Conservation (phyloP, 2,329 filamentous ascomycete species). For the Aspergillus ruber region DNA sequence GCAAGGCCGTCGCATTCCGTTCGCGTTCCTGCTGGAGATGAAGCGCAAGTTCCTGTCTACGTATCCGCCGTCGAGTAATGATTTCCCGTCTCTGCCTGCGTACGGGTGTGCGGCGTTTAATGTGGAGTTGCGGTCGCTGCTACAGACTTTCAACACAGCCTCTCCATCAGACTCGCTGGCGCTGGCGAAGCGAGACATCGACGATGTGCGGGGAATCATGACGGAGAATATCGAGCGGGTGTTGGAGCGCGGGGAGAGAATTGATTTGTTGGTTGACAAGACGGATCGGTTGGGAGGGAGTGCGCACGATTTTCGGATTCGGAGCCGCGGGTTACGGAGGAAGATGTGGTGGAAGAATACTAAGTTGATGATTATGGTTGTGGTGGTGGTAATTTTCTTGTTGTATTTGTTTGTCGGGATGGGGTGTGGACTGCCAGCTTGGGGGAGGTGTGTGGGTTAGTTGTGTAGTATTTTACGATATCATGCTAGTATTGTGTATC, state of each 20-base stretch:
- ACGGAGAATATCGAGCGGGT: conserved; percentile 89
- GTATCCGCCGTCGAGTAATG: conserved; percentile 59
- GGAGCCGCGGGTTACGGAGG: conserved; percentile 77
- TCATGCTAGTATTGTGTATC: neutral
- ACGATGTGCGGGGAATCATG: conserved; percentile 89
- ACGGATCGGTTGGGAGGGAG: conserved; percentile 85
- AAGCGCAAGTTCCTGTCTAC: conserved; percentile 76
- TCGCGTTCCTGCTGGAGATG: conserved; percentile 85
- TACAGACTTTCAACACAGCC: conserved; percentile 79
- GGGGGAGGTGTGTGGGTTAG: conserved; percentile 37
- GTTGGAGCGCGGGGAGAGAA: conserved; percentile 82
- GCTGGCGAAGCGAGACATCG: conserved; percentile 82
- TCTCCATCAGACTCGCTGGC: conserved; percentile 72
- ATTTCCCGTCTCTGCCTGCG: conserved; percentile 72
- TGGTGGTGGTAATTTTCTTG: conserved; percentile 61
- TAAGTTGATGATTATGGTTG: conserved; percentile 82
- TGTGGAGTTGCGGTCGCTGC: conserved; percentile 64
- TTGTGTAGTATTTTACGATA: neutral
- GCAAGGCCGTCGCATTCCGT: conserved; percentile 81
- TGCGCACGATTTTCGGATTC: conserved; percentile 81
- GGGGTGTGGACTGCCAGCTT: conserved; percentile 62
- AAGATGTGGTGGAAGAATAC: conserved; percentile 99
- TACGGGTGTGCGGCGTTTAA: conserved; percentile 93
- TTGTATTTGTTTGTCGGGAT: conserved; percentile 66
- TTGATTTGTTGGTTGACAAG: conserved; percentile 92